Evolutionary conservation across 2,329 filamentous ascomycete species (phyloP).

Genomic region (Xylaria sp.): DNA sequence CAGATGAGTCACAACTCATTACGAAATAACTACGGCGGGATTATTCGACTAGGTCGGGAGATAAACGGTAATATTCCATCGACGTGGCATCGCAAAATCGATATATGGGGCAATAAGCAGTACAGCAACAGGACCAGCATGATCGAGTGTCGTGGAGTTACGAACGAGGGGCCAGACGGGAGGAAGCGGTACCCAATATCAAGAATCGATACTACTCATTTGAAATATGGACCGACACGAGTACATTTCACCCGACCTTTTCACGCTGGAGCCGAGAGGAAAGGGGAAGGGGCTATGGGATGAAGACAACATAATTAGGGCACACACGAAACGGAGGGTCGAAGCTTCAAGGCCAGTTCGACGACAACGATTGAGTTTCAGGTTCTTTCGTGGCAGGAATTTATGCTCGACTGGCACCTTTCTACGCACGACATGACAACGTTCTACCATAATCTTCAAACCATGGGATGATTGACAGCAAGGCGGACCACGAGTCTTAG

Average conservation of each 20-base stretch:
- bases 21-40: background rate
- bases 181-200: background rate
- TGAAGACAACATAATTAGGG: background rate
- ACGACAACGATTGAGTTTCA: background rate
- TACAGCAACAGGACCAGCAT: background rate
- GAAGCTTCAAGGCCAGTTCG: too few species aligned
- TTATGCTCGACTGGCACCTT: background rate
- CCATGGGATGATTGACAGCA: background rate
- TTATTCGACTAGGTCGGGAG: background rate
- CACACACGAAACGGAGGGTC: background rate
- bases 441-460: background rate
- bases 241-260: background rate
- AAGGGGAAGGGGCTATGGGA: background rate
- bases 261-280: too few species aligned
- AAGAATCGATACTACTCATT: background rate
- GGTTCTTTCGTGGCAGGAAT: background rate
- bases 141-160: background rate
- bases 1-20: background rate
- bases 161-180: background rate
- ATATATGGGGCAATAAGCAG: background rate
- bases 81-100: background rate
- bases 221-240: background rate
- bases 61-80: too few species aligned
- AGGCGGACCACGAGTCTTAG: background rate
- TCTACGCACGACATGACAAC: slow-evolving; percentile 5